phyloP scores from a whole-genome alignment of 1,139 yeast species.

The Candida tropicalis region DNA sequence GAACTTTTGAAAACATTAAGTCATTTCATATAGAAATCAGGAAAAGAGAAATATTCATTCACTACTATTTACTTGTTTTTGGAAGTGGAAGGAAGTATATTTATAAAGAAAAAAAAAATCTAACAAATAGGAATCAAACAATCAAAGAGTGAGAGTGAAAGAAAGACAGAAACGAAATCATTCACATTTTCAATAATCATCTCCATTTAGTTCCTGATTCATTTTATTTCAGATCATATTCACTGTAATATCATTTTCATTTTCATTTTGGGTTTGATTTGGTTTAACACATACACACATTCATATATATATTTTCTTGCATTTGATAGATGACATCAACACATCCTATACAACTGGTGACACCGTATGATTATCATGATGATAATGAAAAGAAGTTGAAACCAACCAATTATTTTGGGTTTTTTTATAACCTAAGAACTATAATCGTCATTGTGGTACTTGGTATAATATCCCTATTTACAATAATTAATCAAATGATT shows the following conservation, averaged over 20 bases:
- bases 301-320: background rate
- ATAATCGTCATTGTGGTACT: slow-evolving; percentile 6
- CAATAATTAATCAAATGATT: slow-evolving; percentile 5
- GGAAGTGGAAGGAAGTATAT: no score
- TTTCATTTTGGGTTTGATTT: background rate
- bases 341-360: slow-evolving; percentile 16
- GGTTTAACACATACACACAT: background rate
- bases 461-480: slow-evolving; percentile 11
- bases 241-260: background rate
- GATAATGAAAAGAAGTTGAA: slow-evolving; percentile 10
- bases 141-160: no score
- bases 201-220: background rate
- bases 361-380: slow-evolving; percentile 18
- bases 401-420: background rate
- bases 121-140: no score
- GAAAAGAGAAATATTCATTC: no score
- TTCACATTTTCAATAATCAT: no score
- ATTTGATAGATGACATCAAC: slow-evolving; percentile 9
- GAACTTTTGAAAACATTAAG: no score
- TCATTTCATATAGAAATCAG: no score
- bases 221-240: background rate
- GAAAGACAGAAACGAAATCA: no score
- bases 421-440: slow-evolving; percentile 7
- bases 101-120: no score
- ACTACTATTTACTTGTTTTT: no score